phyloP scores from a whole-genome alignment of 371 early-diverging fungal genomes.

The Smittium mucronatum region DNA sequence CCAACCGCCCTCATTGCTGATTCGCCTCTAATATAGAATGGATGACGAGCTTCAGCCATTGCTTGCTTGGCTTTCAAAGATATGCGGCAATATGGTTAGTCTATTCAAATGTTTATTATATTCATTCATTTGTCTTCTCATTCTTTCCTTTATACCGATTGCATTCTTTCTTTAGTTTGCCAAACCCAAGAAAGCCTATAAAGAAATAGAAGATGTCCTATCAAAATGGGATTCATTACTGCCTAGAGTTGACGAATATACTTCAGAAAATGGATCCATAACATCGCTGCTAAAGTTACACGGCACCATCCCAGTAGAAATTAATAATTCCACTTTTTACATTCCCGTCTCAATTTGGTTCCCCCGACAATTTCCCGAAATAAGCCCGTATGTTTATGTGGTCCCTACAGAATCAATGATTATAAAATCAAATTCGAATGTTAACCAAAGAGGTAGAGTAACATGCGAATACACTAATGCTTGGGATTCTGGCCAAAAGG shows the following conservation, averaged over 20 bases:
- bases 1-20: too few relatives aligned
- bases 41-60: neutral
- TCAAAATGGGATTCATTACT: conserved; percentile 23
- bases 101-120: neutral
- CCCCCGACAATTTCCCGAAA: conserved; percentile 65
- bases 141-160: neutral
- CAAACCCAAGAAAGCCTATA: conserved; percentile 17
- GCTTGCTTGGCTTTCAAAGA: neutral
- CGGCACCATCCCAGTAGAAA: conserved; percentile 79
- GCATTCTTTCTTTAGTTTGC: conserved; percentile 21
- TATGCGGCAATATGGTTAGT: neutral
- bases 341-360: conserved; percentile 85
- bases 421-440: conserved; percentile 63
- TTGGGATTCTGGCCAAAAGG: conserved; percentile 36
- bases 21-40: neutral
- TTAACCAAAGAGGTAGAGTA: conserved; percentile 68
- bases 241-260: conserved; percentile 28
- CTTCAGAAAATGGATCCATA: conserved; percentile 50
- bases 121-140: neutral
- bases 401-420: conserved; percentile 79
- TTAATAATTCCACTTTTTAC: conserved; percentile 68
- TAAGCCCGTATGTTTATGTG: conserved; percentile 71
- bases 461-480: conserved; percentile 65
- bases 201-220: conserved; percentile 19
- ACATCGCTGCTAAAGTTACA: conserved; percentile 59